Evolutionary conservation across 1,139 yeast species (phyloP).

Genomic region (Blastobotrys illinoisensis): DNA sequence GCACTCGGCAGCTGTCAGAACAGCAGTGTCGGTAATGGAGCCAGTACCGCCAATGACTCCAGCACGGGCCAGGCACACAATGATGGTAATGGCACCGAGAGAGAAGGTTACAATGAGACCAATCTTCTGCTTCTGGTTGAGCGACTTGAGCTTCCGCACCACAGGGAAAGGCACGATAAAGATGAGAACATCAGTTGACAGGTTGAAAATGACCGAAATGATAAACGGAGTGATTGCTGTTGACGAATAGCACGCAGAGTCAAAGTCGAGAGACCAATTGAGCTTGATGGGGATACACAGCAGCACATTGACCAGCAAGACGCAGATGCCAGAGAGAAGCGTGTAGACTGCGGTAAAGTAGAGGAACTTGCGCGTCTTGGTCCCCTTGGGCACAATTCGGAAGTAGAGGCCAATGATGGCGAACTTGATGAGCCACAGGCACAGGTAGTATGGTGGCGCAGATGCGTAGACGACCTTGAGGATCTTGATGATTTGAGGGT

Average conservation of each 20-base stretch:
- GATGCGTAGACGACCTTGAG: slow-evolving; percentile 28
- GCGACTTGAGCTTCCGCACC: slow-evolving; percentile 20
- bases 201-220: slow-evolving; percentile 25
- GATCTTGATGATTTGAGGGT: slow-evolving; percentile 16
- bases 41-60: slow-evolving; percentile 23
- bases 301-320: slow-evolving; percentile 24
- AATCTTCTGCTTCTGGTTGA: slow-evolving; percentile 21
- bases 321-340: slow-evolving; percentile 17
- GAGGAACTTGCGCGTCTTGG: slow-evolving; percentile 23
- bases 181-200: slow-evolving; percentile 26
- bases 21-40: slow-evolving; percentile 22
- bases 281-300: slow-evolving; percentile 28
- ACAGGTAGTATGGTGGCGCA: slow-evolving; percentile 27
- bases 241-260: slow-evolving; percentile 26
- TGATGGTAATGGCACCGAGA: slow-evolving; percentile 27
- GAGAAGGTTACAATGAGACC: slow-evolving; percentile 29
- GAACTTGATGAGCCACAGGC: slow-evolving; percentile 29
- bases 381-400: slow-evolving; percentile 26
- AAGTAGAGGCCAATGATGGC: slow-evolving; percentile 29
- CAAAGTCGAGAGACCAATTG: slow-evolving; percentile 27
- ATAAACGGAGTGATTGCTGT: slow-evolving; percentile 27
- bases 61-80: slow-evolving; percentile 25
- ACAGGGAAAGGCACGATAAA: slow-evolving; percentile 30
- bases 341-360: slow-evolving; percentile 19
- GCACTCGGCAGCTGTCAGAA: slow-evolving; percentile 29